Conservation (phyloP, 2,329 filamentous ascomycete genomes). For the Cladosporium velox region DNA sequence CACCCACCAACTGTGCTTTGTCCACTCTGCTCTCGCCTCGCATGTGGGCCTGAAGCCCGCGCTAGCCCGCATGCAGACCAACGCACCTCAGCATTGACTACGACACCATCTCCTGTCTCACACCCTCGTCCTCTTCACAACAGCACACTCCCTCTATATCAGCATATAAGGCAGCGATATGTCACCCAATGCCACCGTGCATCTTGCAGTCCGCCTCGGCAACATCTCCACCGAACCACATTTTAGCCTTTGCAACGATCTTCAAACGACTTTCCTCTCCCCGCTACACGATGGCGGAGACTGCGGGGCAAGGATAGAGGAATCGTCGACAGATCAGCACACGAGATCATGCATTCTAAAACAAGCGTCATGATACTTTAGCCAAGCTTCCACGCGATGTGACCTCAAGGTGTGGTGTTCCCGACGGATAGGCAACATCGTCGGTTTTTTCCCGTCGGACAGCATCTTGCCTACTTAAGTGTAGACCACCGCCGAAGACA, state of each 20-base stretch:
- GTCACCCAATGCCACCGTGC: background rate
- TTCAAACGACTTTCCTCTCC: background rate
- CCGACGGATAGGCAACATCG: background rate
- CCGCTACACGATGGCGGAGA: background rate
- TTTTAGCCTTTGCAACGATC: background rate
- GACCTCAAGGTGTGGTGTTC: background rate
- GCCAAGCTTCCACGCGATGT: constrained; percentile 19
- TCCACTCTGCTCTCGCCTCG: background rate
- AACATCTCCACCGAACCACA: background rate
- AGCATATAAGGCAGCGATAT: background rate
- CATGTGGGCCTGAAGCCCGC: background rate
- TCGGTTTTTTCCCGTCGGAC: background rate
- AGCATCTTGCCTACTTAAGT: background rate
- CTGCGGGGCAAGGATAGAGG: background rate
- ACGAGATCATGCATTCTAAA: background rate
- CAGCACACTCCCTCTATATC: background rate
- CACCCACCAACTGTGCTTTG: too few species aligned
- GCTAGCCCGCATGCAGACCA: background rate
- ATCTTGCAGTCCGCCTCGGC: background rate
- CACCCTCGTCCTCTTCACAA: background rate
- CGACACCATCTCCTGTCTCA: background rate
- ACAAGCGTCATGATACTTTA: constrained; percentile 1
- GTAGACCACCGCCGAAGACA: background rate
- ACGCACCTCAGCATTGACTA: background rate
- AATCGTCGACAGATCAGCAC: background rate